Conservation (phyloP, 1,139 yeast genomes). For the Yamadazyma blattariae region DNA sequence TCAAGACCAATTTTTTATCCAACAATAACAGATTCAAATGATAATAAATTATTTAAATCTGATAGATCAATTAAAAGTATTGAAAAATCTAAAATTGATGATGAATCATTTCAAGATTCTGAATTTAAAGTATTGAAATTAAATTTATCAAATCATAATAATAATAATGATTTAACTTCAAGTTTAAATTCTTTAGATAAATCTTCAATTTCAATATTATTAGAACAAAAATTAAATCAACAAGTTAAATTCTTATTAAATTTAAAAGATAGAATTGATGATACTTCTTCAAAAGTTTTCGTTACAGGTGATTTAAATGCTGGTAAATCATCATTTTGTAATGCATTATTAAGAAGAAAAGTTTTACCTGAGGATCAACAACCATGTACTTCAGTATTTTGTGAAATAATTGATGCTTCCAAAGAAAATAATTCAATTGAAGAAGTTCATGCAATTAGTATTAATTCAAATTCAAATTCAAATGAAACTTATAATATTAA, state of each 20-base stretch:
- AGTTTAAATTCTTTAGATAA: slow-evolving; percentile 58
- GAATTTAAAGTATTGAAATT: slow-evolving; percentile 58
- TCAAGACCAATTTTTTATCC: slow-evolving; percentile 70
- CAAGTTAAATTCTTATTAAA: slow-evolving; percentile 69
- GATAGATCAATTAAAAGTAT: slow-evolving; percentile 31
- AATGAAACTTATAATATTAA: slow-evolving; percentile 46
- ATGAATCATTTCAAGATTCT: slow-evolving; percentile 2
- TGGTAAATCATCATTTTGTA: slow-evolving; percentile 95
- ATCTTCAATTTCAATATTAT: slow-evolving; percentile 58
- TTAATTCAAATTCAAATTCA: slow-evolving; percentile 44
- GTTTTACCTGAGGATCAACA: slow-evolving; percentile 95
- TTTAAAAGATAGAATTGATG: slow-evolving; percentile 80
- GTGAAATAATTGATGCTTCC: slow-evolving; percentile 83
- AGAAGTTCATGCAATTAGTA: slow-evolving; percentile 91
- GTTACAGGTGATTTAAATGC: slow-evolving; percentile 97
- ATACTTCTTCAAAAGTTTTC: slow-evolving; percentile 88
- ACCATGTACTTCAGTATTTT: slow-evolving; percentile 95
- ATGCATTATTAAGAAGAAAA: slow-evolving; percentile 75
- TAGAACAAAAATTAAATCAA: slow-evolving; percentile 62
- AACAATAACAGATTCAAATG: slow-evolving; percentile 38
- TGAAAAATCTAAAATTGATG: slow-evolving; percentile 28
- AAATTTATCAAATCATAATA: slow-evolving; percentile 47
- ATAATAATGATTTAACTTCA: slow-evolving; percentile 33
- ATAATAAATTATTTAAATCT: slow-evolving; percentile 46
- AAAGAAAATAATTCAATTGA: slow-evolving; percentile 71